These are phyloP conservation scores for Canariomyces notabilis DNA, from an alignment of 2,329 filamentous ascomycete genomes.

Conservation along the genomic window DNA sequence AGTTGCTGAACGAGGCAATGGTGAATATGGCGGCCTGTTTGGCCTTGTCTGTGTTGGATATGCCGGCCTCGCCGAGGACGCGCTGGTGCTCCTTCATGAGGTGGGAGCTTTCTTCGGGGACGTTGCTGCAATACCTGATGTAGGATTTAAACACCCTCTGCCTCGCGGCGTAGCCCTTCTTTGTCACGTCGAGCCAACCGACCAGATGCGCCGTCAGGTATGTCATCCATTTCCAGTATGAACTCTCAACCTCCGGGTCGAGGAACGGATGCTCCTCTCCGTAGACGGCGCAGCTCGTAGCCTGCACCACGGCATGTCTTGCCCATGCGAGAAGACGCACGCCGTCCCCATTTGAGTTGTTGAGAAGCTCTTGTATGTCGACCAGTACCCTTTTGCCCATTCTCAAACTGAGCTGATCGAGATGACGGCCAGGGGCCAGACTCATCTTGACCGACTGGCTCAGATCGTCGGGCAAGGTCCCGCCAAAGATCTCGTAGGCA, in stretches of 20 bases:
- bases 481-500: not conserved
- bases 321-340: conserved; percentile 4
- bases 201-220: not conserved
- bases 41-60: conserved; percentile 4
- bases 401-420: conserved; percentile 19
- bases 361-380: conserved; percentile 14
- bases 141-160: not conserved
- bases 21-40: conserved; percentile 30
- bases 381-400: conserved; percentile 14
- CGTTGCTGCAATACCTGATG: conserved; percentile 7
- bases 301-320: conserved; percentile 14
- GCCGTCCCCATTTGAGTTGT: not conserved
- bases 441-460: conserved; percentile 1
- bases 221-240: conserved; percentile 7
- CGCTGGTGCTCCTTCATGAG: conserved; percentile 13
- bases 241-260: conserved; percentile 16
- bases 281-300: conserved; percentile 15
- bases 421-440: conserved; percentile 15
- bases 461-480: not conserved
- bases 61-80: conserved; percentile 9
- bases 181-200: not conserved
- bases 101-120: conserved; percentile 11
- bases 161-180: not conserved
- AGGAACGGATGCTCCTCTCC: conserved; percentile 15
- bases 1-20: conserved; percentile 29